These are phyloP conservation scores for Suhomyces sp. DNA, from an alignment of 805 yeast genomes.

Conservation along the genomic window DNA sequence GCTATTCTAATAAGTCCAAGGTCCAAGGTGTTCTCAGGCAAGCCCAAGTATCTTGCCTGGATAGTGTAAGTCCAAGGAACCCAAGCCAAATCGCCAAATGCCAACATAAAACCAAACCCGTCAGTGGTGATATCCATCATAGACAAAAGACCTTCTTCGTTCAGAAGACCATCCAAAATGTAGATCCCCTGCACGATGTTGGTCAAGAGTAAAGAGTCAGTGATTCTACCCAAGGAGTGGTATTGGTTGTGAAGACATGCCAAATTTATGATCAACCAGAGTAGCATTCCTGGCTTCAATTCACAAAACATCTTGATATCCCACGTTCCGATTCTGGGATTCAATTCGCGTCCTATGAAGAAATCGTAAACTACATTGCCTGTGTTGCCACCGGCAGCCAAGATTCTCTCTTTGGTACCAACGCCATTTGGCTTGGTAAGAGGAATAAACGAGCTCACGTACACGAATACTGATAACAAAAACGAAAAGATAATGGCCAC, in stretches of 20 bases:
- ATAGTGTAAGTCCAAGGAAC: constrained; percentile 89
- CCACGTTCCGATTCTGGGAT: constrained; percentile 81
- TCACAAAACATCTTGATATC: constrained; percentile 93
- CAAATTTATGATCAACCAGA: constrained; percentile 78
- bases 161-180: constrained; percentile 85
- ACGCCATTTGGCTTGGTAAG: constrained; percentile 47
- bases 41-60: constrained; percentile 78
- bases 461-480: constrained; percentile 60
- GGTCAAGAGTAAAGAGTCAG: constrained; percentile 72
- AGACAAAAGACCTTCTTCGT: constrained; percentile 83
- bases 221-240: constrained; percentile 51
- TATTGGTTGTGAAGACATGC: constrained; percentile 83
- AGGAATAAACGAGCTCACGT: constrained; percentile 65
- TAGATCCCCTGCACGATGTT: constrained; percentile 73
- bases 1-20: constrained; percentile 44
- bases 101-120: constrained; percentile 95
- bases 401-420: constrained; percentile 61
- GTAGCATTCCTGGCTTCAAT: constrained; percentile 86
- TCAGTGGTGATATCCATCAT: constrained; percentile 97
- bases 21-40: constrained; percentile 48
- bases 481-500: constrained; percentile 65
- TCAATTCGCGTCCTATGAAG: constrained; percentile 96
- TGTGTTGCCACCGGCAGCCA: constrained; percentile 86
- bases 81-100: constrained; percentile 89
- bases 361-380: constrained; percentile 77